These are phyloP conservation scores for Geotrichum klebahnii DNA, from an alignment of 1,139 yeast genomes.

Conservation along the genomic window DNA sequence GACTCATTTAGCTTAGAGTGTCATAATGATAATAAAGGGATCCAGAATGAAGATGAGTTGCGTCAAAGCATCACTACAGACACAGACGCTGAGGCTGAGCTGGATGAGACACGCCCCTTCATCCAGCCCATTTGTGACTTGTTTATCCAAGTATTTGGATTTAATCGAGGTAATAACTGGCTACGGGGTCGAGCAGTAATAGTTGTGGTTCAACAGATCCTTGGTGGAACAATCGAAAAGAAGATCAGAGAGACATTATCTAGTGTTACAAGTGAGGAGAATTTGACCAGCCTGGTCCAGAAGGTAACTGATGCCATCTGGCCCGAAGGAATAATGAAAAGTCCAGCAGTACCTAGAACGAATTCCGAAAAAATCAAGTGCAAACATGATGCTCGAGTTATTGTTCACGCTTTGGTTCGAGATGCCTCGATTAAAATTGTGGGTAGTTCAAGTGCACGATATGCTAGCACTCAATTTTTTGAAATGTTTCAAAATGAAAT, in stretches of 20 bases:
- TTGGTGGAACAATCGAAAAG: slow-evolving; percentile 85
- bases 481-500: slow-evolving; percentile 70
- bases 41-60: slow-evolving; percentile 3
- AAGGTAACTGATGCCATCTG: slow-evolving; percentile 52
- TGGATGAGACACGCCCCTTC: slow-evolving; percentile 43
- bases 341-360: slow-evolving; percentile 42
- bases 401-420: slow-evolving; percentile 54
- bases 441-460: slow-evolving; percentile 60
- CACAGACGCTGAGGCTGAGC: slow-evolving; percentile 22
- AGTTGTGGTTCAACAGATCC: slow-evolving; percentile 73
- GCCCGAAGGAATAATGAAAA: slow-evolving; percentile 51
- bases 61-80: slow-evolving; percentile 7
- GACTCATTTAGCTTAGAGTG: neutral
- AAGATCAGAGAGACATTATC: slow-evolving; percentile 53
- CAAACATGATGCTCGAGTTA: slow-evolving; percentile 54
- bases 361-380: slow-evolving; percentile 51
- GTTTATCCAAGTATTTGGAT: slow-evolving; percentile 63
- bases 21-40: neutral
- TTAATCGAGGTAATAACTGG: slow-evolving; percentile 60
- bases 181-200: slow-evolving; percentile 78
- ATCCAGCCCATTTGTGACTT: slow-evolving; percentile 81
- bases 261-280: slow-evolving; percentile 42
- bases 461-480: slow-evolving; percentile 59
- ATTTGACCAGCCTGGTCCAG: slow-evolving; percentile 47
- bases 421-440: slow-evolving; percentile 73